phyloP scores from a whole-genome alignment of 257 asterid species.

The Solanum dulcamara region DNA sequence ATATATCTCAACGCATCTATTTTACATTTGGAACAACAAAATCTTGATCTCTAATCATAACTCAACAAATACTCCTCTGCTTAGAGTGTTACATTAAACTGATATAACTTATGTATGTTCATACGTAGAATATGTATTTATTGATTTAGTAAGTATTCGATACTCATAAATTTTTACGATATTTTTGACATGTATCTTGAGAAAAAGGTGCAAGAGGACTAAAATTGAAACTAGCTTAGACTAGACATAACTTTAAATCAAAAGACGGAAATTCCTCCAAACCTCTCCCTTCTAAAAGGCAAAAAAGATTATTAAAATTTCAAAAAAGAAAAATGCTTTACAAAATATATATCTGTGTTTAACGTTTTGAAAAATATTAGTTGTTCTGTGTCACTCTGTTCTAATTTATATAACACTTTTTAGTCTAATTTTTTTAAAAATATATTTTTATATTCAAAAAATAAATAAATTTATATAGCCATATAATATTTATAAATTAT shows the following conservation, averaged over 20 bases:
- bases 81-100: not conserved
- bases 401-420: not conserved
- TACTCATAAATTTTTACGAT: not conserved
- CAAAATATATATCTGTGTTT: not conserved
- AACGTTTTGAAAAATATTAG: not conserved
- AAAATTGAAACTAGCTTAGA: not conserved
- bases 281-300: not conserved
- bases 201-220: not conserved
- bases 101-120: too few relatives aligned
- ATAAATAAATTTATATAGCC: not conserved
- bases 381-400: not conserved
- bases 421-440: too few relatives aligned
- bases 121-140: too few relatives aligned
- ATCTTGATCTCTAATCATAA: not conserved
- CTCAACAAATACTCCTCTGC: not conserved
- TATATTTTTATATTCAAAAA: too few relatives aligned
- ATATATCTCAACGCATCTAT: not conserved
- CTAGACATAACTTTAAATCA: not conserved
- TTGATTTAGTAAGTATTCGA: too few relatives aligned
- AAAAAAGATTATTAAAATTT: not conserved
- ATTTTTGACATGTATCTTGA: not conserved
- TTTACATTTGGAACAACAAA: not conserved
- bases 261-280: conserved; percentile 2
- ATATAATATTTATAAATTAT: not conserved
- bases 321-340: not conserved